Percentiles rank a stretch among this genome's conserved stretches.
Evolutionary conservation across 2,329 filamentous ascomycete species (phyloP).

Genomic region (Ophiostoma himal-ulmi): DNA sequence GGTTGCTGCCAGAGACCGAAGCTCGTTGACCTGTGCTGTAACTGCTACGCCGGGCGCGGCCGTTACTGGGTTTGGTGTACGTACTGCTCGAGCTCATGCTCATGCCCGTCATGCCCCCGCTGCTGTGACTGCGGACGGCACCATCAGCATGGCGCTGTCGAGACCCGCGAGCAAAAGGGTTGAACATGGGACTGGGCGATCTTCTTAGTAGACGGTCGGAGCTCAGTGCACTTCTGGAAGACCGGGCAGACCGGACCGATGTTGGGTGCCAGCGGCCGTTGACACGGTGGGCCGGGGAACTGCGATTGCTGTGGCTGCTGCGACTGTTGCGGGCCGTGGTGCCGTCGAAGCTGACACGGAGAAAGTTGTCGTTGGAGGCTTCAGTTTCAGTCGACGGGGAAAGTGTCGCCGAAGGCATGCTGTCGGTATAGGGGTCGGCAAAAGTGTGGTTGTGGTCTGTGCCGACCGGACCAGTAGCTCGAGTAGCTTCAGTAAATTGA

Average conservation of each 20-base stretch:
- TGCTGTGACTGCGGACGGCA: neutral
- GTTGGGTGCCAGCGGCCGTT: constrained; percentile 17
- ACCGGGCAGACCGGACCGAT: constrained; percentile 14
- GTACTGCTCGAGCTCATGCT: neutral
- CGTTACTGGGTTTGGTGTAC: constrained; percentile 16
- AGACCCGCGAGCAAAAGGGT: constrained; percentile 18
- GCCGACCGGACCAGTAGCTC: neutral
- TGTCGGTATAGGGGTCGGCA: neutral
- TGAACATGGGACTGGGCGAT: constrained; percentile 22
- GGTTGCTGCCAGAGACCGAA: constrained; percentile 25
- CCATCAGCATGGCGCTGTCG: constrained; percentile 15
- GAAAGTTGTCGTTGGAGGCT: constrained; percentile 11
- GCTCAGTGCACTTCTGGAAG: neutral
- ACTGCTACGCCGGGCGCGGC: constrained; percentile 17
- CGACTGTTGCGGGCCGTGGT: neutral
- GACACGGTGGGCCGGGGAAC: neutral
- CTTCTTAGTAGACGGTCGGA: constrained; percentile 1
- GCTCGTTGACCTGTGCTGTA: constrained; percentile 25
- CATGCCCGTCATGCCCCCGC: neutral
- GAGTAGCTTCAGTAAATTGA: neutral
- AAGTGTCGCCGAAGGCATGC: constrained; percentile 11
- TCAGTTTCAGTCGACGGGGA: neutral
- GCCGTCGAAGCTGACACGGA: constrained; percentile 17
- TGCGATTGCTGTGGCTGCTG: neutral
- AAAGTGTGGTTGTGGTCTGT: neutral